These are phyloP conservation scores for Xylaria telfairii DNA, from an alignment of 495 filamentous ascomycete species.

Conservation along the genomic window DNA sequence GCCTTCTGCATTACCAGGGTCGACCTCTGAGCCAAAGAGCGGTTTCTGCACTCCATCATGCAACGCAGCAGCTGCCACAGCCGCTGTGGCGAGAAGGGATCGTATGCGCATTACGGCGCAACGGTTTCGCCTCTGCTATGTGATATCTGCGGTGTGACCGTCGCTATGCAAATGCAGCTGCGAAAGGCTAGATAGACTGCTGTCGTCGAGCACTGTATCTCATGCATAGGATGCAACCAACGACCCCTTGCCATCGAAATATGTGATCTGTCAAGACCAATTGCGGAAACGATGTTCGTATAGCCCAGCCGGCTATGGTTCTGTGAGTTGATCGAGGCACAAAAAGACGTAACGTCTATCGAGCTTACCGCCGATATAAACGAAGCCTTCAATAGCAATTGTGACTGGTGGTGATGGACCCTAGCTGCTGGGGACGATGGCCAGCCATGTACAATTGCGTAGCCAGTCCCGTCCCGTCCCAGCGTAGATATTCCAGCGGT, in stretches of 20 bases:
- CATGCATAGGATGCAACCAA: constrained; percentile 8
- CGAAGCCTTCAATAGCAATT: not conserved
- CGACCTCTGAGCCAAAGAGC: not conserved
- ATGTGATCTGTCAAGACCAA: not conserved
- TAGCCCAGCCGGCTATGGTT: not conserved
- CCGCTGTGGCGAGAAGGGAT: constrained; percentile 11
- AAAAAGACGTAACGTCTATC: not conserved
- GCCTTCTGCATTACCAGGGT: constrained; percentile 9
- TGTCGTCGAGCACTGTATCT: not conserved
- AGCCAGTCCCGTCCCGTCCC: constrained; percentile 15
- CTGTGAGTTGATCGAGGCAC: not conserved
- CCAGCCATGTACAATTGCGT: constrained; percentile 24
- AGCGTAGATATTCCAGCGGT: not conserved
- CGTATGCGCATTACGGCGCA: constrained; percentile 13
- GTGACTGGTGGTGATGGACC: not conserved
- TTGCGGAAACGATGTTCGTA: not conserved
- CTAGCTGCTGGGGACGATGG: not conserved
- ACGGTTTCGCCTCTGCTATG: not conserved
- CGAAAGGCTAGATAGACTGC: not conserved
- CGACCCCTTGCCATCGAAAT: not conserved
- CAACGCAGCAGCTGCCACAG: not conserved
- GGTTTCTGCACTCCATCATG: constrained; percentile 10
- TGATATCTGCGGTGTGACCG: constrained; percentile 21
- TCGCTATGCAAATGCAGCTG: constrained; percentile 12
- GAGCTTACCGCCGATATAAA: not conserved